phyloP scores from a whole-genome alignment of 73 alveolate genomes.

The Loxodes magnus region DNA sequence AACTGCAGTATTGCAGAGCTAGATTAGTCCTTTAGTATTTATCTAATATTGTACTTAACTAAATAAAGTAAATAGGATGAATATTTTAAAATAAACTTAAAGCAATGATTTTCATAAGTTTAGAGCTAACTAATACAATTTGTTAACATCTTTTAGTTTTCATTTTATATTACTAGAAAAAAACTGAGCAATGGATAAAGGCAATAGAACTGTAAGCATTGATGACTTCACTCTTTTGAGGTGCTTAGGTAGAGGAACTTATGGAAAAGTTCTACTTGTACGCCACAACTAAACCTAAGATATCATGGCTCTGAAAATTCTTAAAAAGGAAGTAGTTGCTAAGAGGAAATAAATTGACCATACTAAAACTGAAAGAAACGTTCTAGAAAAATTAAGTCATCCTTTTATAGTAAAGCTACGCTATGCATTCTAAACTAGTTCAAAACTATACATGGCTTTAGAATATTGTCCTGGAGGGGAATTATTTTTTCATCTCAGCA shows the following conservation, averaged over 20 bases:
- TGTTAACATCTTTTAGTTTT: too few relatives aligned
- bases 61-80: too few relatives aligned
- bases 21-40: too few relatives aligned
- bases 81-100: too few relatives aligned
- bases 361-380: constrained; percentile 40
- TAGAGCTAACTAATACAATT: too few relatives aligned
- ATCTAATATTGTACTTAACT: too few relatives aligned
- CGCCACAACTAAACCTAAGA: neutral
- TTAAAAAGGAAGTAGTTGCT: constrained; percentile 26
- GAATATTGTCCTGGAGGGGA: constrained; percentile 93
- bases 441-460: constrained; percentile 48
- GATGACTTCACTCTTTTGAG: constrained; percentile 24
- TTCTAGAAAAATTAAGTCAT: constrained; percentile 34
- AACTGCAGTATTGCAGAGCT: too few relatives aligned
- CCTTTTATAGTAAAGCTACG: constrained; percentile 65
- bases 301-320: constrained; percentile 39
- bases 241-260: constrained; percentile 30
- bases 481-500: constrained; percentile 49
- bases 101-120: too few relatives aligned
- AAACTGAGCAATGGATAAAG: too few relatives aligned
- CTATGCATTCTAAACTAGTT: constrained; percentile 63
- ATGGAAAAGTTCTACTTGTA: constrained; percentile 27
- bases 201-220: too few relatives aligned
- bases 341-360: constrained; percentile 35
- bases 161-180: too few relatives aligned